Base-by-base conservation (phyloP, 768 basidiomycete genomes). In the Naganishia vishniacii region DNA sequence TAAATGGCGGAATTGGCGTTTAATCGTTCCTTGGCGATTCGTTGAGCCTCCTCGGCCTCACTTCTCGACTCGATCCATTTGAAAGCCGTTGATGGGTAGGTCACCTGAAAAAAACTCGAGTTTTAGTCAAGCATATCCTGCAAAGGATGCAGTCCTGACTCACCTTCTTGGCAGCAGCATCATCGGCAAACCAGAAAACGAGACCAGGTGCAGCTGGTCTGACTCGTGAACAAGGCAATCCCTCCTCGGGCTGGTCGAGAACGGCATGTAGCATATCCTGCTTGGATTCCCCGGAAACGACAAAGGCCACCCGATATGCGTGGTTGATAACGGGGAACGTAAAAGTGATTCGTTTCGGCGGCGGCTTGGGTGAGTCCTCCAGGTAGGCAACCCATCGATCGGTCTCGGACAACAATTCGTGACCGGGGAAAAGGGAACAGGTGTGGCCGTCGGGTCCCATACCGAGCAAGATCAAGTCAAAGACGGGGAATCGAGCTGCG, bases 401-500 rank as follows among this genome's bases (percentile, higher is more conserved):
- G 53, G 82, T 83, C 79, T 95, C 94, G n/a, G 79, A 66, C 51
- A 99, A 83, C 41, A 97, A 83, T 40, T 77, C 79, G 74, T 98
- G 94, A n/a, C 83, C 88, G 9, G 95, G 95, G 84, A 99, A 99
- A 69, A 99, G 86, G 7, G 89, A 92, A 66, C 88, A 91, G 44
- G 94, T 98, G 81, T 99, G 95, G n/a, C 94, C 94, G 75, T 97
- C 95, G 5, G 89, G 89, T 31, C 95, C 95, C 83, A 93, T 86
- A 51, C 95, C 95, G 58, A 99, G 86, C 46, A 99, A 84, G 79
- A 98, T 88, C 75, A 99, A 85, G 76, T 99, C 95, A 77, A 99
- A 98, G 58, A 95, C 82, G 67, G 95, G 95, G 83, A 97, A 98
- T 65, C 93, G 86, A 18, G 94, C 94, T 4, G 91, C 82, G 75